Percentiles rank a stretch among this genome's conserved stretches.
Evolutionary conservation across 768 basidiomycete genomes (phyloP).

Genomic region (Hortiboletus flavorubellus): DNA sequence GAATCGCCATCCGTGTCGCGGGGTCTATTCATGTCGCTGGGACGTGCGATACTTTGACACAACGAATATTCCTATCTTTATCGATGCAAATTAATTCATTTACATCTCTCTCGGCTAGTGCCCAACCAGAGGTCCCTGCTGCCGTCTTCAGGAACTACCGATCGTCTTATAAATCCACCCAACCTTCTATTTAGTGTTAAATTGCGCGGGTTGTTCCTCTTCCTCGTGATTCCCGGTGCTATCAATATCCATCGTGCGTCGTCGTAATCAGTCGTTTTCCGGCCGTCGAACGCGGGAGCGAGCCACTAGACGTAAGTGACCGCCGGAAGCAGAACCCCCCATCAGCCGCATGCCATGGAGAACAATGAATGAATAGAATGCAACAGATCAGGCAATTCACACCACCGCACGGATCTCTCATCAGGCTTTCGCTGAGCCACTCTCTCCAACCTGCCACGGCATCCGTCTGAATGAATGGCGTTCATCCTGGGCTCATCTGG

Average conservation of each 20-base stretch:
- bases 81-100: constrained; percentile 28
- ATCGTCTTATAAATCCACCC: constrained; percentile 25
- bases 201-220: constrained; percentile 18
- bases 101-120: constrained; percentile 14
- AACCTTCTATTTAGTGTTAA: constrained; percentile 27
- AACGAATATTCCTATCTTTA: constrained; percentile 6
- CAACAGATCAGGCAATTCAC: constrained; percentile 8
- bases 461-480: constrained; percentile 18
- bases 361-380: constrained; percentile 25
- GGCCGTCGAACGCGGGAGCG: constrained; percentile 31
- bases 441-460: constrained; percentile 6
- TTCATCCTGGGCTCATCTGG: constrained; percentile 14
- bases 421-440: constrained; percentile 11
- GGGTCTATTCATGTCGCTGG: constrained; percentile 11
- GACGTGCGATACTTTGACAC: constrained; percentile 6
- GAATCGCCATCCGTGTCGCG: background rate
- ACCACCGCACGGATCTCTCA: constrained; percentile 15
- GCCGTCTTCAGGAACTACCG: constrained; percentile 13
- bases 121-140: constrained; percentile 1
- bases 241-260: constrained; percentile 14
- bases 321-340: constrained; percentile 22
- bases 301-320: constrained; percentile 32
- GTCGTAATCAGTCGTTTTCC: constrained; percentile 13
- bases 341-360: constrained; percentile 20
- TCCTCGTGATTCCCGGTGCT: constrained; percentile 18